phyloP scores from a whole-genome alignment of 495 filamentous ascomycete genomes.

The Aspergillus affinis region DNA sequence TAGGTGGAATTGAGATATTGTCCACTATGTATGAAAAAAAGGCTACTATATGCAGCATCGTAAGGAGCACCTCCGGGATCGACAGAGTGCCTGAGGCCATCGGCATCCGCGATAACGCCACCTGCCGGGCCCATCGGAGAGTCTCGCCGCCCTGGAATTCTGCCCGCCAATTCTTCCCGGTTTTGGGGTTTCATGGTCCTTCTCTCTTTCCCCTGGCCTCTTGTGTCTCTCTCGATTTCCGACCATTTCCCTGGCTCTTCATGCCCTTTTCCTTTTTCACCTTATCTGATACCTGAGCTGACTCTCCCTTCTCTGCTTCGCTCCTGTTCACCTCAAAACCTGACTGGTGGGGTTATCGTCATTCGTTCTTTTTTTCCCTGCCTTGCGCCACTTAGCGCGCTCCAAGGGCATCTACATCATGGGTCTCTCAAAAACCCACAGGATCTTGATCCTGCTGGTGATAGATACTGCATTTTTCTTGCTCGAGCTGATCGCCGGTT shows the following conservation, averaged over 20 bases:
- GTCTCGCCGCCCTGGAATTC: neutral
- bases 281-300: neutral
- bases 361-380: constrained; percentile 12
- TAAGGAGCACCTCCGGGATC: neutral
- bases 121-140: too few relatives aligned
- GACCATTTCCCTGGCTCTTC: neutral
- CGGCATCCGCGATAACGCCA: constrained; percentile 1
- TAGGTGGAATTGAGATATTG: too few relatives aligned
- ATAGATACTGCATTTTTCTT: constrained; percentile 91
- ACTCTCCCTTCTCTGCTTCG: constrained; percentile 1
- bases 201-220: neutral
- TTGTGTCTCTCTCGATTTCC: neutral
- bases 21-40: too few relatives aligned
- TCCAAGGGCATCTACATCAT: constrained; percentile 45
- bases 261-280: neutral
- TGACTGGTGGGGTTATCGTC: constrained; percentile 5
- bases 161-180: neutral
- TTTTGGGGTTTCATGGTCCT: neutral
- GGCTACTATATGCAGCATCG: neutral
- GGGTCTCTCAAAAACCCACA: constrained; percentile 88
- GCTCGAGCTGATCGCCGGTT: constrained; percentile 77
- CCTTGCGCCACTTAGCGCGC: constrained; percentile 32
- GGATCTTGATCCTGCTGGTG: constrained; percentile 87
- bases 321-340: neutral
- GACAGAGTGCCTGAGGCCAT: neutral